Percentiles rank a stretch among this genome's conserved stretches.
These are phyloP conservation scores for Euphorbia celastroides DNA, from an alignment of 441 rosid species.

Conservation along the genomic window DNA sequence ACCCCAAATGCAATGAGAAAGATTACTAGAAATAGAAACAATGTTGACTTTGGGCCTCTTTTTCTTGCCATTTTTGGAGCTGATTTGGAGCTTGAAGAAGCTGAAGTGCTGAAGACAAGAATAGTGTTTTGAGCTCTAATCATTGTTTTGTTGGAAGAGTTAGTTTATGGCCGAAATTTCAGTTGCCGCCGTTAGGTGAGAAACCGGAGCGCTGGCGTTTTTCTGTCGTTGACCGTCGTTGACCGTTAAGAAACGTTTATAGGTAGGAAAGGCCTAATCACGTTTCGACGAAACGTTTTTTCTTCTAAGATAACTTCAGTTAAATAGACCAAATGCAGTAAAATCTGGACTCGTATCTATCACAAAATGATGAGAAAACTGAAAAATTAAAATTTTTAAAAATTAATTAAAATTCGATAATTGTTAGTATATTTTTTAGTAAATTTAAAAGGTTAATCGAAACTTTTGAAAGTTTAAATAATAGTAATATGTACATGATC, in stretches of 20 bases:
- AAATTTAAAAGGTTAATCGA: too few species aligned
- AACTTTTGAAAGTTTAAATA: too few species aligned
- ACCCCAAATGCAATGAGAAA: constrained; percentile 35
- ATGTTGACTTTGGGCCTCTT: constrained; percentile 23
- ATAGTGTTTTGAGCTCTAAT: constrained; percentile 2
- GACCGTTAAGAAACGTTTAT: neutral
- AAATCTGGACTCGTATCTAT: too few species aligned
- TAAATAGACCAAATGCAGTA: too few species aligned
- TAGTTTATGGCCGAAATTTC: neutral
- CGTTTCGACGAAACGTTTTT: too few species aligned
- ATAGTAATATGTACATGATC: too few species aligned
- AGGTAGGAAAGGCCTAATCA: too few species aligned
- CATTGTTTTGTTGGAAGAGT: neutral
- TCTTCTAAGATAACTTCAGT: too few species aligned
- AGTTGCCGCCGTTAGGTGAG: neutral
- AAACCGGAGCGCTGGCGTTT: neutral
- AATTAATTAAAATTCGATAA: too few species aligned
- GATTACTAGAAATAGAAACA: constrained; percentile 30
- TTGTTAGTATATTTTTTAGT: too few species aligned
- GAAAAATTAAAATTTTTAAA: too few species aligned
- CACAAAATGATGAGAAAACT: too few species aligned
- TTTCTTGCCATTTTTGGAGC: constrained; percentile 29
- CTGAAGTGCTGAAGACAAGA: neutral
- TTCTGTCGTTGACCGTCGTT: neutral
- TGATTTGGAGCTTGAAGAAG: neutral